Conservation (phyloP, 1,284 basidiomycete genomes). For the Pseudomicrostroma phylloplanum region DNA sequence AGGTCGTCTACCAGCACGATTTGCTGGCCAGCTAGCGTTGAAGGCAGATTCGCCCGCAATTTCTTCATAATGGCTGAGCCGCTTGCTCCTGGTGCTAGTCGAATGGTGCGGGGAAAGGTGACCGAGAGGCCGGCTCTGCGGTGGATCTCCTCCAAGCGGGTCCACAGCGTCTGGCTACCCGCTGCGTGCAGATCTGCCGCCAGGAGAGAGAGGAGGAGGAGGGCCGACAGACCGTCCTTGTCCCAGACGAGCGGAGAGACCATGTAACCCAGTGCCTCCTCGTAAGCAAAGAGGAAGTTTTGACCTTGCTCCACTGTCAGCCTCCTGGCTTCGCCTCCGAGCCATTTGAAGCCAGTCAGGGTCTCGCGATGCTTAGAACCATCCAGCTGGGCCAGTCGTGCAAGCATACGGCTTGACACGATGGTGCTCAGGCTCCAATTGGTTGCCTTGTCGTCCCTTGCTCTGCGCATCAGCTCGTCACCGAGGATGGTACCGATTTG, state of each 20-base stretch:
- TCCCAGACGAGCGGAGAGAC: slow-evolving; percentile 34
- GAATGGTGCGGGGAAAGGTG: slow-evolving; percentile 38
- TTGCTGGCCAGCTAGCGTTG: slow-evolving; percentile 3
- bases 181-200: slow-evolving; percentile 26
- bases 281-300: slow-evolving; percentile 38
- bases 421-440: slow-evolving; percentile 33
- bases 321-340: slow-evolving; percentile 31
- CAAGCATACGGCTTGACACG: slow-evolving; percentile 32
- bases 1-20: slow-evolving; percentile 37
- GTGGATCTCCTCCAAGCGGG: slow-evolving; percentile 36
- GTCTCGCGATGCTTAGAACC: slow-evolving; percentile 34
- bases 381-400: slow-evolving; percentile 26
- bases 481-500: slow-evolving; percentile 38
- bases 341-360: slow-evolving; percentile 45
- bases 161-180: slow-evolving; percentile 32
- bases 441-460: slow-evolving; percentile 15
- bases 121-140: slow-evolving; percentile 28
- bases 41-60: slow-evolving; percentile 23
- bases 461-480: slow-evolving; percentile 33
- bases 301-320: slow-evolving; percentile 26
- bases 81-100: slow-evolving; percentile 27
- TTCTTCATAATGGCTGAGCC: slow-evolving; percentile 36
- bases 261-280: slow-evolving; percentile 45
- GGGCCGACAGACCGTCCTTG: slow-evolving; percentile 41
- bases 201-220: slow-evolving; percentile 31